A percentile compares a stretch with the other conserved stretches of the same genome.
phyloP scores from a whole-genome alignment of 2,329 filamentous ascomycete species.

The Trichoderma sp. region DNA sequence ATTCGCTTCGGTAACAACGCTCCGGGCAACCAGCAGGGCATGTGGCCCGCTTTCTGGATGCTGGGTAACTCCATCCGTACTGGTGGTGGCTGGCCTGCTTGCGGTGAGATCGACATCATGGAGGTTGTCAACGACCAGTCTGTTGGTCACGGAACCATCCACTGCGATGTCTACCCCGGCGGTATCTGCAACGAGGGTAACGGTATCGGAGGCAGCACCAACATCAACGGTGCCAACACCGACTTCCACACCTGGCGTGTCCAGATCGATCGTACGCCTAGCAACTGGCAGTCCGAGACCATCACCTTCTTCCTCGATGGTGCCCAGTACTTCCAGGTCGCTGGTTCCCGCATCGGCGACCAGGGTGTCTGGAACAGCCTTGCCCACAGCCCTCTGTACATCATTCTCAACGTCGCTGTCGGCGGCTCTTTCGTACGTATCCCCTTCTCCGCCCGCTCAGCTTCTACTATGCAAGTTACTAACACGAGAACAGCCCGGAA shows the following conservation, averaged over 20 bases:
- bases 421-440: slow-evolving; percentile 56
- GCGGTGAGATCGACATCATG: slow-evolving; percentile 62
- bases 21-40: slow-evolving; percentile 52
- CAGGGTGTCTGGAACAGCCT: slow-evolving; percentile 53
- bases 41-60: slow-evolving; percentile 65
- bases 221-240: slow-evolving; percentile 42
- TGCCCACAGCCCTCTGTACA: slow-evolving; percentile 54
- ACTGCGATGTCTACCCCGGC: slow-evolving; percentile 53
- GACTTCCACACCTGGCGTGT: slow-evolving; percentile 56
- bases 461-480: neutral
- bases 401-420: slow-evolving; percentile 61
- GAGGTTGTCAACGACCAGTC: slow-evolving; percentile 57
- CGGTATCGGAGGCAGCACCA: slow-evolving; percentile 46
- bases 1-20: slow-evolving; percentile 53
- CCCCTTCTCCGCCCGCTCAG: neutral
- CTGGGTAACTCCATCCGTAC: slow-evolving; percentile 55
- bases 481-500: slow-evolving; percentile 47
- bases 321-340: slow-evolving; percentile 47
- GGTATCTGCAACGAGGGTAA: slow-evolving; percentile 57
- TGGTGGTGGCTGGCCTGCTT: slow-evolving; percentile 55
- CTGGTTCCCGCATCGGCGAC: slow-evolving; percentile 51
- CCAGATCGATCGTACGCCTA: slow-evolving; percentile 53
- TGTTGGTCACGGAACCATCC: slow-evolving; percentile 54
- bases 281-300: slow-evolving; percentile 52
- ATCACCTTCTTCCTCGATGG: slow-evolving; percentile 58